Base-by-base conservation (phyloP, 768 basidiomycete genomes). In the Lyophyllum decastes region DNA sequence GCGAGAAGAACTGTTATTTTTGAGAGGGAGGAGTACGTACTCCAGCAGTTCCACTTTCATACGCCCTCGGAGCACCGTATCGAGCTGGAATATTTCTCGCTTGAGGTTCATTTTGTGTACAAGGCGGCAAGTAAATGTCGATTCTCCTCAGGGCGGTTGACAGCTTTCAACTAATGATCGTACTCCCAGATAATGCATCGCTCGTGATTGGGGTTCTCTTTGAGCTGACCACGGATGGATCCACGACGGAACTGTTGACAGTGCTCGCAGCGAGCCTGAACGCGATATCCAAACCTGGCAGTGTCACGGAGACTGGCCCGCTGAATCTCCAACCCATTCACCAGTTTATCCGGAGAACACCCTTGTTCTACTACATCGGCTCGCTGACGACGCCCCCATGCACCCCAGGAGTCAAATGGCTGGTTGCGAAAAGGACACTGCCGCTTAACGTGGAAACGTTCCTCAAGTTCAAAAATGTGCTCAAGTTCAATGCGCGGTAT, bases 51-150 rank as follows among this genome's bases (percentile, higher is more conserved):
- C 48, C 61, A 62, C 22, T 62, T 62, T 40, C 61, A 62, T 38
- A 54, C 61, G 8, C 61, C 61, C 3, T 51, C 55, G 19, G 58
- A 62, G 35, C 61, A 62, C 33, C 55, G 19, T 2, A 44, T 62
- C 26, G 24, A 51, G 2, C 22, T 45, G 2, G 55, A 53, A n/a
- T 62, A 54, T 33, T 59, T 33, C 38, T 51, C 61, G 8, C 33
- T 62, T 8, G 58, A 62, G 41, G 54, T 62, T 41, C 61, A 62
- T 41, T 30, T 62, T 8, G 61, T 62, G n/a, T 51, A 59, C 52
- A 33, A 47, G 24, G 43, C 33, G 0, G 46, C 53, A 27, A 52
- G 53, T 54, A 7, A 30, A 21, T 25, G 26, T 58, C 11, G 3
- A 6, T 26, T 17, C 35, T 38, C 35, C 35, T n/a, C 35, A 38